phyloP scores from a whole-genome alignment of 2,329 filamentous ascomycete species.

The Fusarium vanettenii region DNA sequence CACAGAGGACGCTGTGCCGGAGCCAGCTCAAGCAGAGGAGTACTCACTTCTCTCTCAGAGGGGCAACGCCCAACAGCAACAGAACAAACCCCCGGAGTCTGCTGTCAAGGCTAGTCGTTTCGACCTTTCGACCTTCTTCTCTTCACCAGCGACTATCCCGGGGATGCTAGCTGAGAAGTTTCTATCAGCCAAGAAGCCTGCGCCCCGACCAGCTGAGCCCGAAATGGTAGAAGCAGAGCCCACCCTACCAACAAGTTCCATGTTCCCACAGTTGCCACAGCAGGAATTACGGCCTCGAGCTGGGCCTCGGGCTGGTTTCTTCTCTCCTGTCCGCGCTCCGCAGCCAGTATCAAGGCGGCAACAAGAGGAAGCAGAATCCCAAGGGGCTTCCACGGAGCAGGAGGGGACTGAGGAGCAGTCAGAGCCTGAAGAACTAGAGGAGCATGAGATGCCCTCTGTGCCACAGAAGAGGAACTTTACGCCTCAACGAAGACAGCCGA shows the following conservation, averaged over 20 bases:
- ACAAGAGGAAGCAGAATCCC: slow-evolving; percentile 3
- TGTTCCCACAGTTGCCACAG: slow-evolving; percentile 53
- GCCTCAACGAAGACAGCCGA: slow-evolving; percentile 52
- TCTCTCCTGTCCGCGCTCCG: slow-evolving; percentile 48
- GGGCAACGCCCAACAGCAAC: slow-evolving; percentile 13
- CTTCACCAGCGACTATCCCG: slow-evolving; percentile 61
- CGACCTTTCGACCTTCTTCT: slow-evolving; percentile 68
- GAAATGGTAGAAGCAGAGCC: slow-evolving; percentile 33
- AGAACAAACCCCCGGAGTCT: slow-evolving; percentile 32
- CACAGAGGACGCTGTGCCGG: slow-evolving; percentile 20
- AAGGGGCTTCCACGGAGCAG: neutral
- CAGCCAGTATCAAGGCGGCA: slow-evolving; percentile 12
- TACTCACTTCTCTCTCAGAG: slow-evolving; percentile 58
- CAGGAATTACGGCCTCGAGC: slow-evolving; percentile 48
- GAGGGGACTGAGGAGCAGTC: neutral
- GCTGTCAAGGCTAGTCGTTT: slow-evolving; percentile 51
- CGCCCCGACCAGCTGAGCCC: slow-evolving; percentile 27
- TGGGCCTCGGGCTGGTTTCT: slow-evolving; percentile 48
- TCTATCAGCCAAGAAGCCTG: slow-evolving; percentile 41
- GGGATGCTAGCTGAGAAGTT: slow-evolving; percentile 49
- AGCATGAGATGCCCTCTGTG: slow-evolving; percentile 49
- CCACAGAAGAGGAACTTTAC: slow-evolving; percentile 63
- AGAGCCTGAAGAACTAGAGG: slow-evolving; percentile 47
- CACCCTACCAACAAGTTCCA: slow-evolving; percentile 50
- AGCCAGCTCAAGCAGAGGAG: slow-evolving; percentile 50